Evolutionary conservation across 768 basidiomycete species (phyloP).

Genomic region (Lactifluus subvellereus): DNA sequence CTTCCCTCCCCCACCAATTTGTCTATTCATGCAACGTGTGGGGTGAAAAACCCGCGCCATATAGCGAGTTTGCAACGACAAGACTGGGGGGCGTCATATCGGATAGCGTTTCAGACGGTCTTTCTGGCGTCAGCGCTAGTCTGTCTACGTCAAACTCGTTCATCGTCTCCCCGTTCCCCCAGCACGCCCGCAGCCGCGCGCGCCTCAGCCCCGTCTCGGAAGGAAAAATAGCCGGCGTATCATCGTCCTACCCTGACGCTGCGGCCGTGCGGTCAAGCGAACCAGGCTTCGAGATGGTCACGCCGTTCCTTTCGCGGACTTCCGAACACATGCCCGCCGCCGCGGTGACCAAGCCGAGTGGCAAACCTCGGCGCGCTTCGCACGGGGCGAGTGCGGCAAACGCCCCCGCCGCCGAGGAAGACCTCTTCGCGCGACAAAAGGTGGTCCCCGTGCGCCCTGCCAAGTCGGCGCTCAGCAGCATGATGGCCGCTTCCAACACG

Average conservation of each 20-base stretch:
- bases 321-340: constrained; percentile 4
- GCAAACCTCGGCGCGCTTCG: constrained; percentile 20
- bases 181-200: constrained; percentile 35
- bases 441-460: constrained; percentile 40
- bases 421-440: constrained; percentile 47
- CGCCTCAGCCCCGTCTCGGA: constrained; percentile 55
- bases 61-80: constrained; percentile 64
- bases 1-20: neutral
- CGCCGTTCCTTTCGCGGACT: constrained; percentile 33
- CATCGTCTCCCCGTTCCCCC: constrained; percentile 43
- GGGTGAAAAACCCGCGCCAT: neutral
- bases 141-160: constrained; percentile 55
- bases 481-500: constrained; percentile 58
- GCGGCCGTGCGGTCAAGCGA: constrained; percentile 33
- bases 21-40: neutral
- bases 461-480: constrained; percentile 64
- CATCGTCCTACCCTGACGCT: constrained; percentile 27
- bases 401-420: constrained; percentile 23
- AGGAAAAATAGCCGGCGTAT: constrained; percentile 6
- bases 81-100: constrained; percentile 45
- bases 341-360: neutral
- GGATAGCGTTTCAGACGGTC: constrained; percentile 57
- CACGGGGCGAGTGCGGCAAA: constrained; percentile 12
- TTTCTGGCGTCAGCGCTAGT: constrained; percentile 52
- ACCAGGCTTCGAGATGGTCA: constrained; percentile 51